Percentiles rank a stretch among this genome's conserved stretches.
Evolutionary conservation across 371 early-diverging fungal genomes (phyloP).

Genomic region (Entomophthora muscae): DNA sequence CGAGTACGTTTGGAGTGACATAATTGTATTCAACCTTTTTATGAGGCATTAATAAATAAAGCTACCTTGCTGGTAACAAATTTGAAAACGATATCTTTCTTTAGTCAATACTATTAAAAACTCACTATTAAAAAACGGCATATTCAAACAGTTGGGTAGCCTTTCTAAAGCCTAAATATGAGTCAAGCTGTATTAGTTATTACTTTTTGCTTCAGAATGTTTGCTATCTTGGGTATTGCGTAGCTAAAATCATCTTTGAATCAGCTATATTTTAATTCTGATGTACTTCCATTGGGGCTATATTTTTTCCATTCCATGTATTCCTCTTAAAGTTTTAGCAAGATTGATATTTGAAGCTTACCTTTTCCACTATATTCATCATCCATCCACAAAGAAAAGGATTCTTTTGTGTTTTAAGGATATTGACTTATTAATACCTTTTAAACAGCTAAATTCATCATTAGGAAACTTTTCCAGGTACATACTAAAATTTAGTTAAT

Average conservation of each 20-base stretch:
- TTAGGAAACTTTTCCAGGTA: neutral
- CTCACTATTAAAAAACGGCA: neutral
- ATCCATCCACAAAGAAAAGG: neutral
- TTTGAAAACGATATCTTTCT: no score
- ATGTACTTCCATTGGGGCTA: neutral
- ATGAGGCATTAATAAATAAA: no score
- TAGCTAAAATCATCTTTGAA: neutral
- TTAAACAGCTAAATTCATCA: neutral
- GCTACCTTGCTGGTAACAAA: no score
- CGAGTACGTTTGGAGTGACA: neutral
- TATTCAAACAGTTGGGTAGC: neutral
- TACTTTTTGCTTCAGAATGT: neutral
- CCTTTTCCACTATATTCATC: neutral
- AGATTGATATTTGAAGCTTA: neutral
- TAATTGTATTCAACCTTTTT: neutral
- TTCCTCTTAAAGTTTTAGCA: neutral
- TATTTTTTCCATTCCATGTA: neutral
- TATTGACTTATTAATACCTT: neutral
- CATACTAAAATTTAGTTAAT: neutral
- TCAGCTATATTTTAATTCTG: no score
- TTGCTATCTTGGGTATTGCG: neutral
- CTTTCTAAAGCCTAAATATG: neutral
- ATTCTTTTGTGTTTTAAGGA: neutral
- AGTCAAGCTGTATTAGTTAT: neutral
- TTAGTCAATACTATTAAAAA: neutral